These are phyloP conservation scores for Cyclostephanos tholiformis DNA, from an alignment of 108 stramenopile species.

Conservation along the genomic window DNA sequence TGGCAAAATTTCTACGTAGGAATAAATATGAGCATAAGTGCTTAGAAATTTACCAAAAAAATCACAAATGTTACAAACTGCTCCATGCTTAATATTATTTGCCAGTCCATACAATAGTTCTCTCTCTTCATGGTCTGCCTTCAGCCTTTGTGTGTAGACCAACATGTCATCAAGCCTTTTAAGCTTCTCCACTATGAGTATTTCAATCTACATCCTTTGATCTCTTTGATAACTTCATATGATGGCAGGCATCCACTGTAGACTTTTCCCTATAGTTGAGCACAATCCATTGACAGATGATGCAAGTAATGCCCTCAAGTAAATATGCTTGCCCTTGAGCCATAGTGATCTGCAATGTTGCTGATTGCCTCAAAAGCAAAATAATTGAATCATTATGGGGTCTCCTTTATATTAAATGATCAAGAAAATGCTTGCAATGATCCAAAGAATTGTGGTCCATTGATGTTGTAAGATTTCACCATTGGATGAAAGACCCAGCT, in stretches of 20 bases:
- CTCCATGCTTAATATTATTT: too few relatives aligned
- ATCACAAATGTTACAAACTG: too few relatives aligned
- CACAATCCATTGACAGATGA: conserved; percentile 61
- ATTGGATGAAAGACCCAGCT: conserved; percentile 27
- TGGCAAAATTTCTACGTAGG: too few relatives aligned
- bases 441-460: conserved; percentile 88
- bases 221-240: conserved; percentile 48
- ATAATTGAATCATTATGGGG: conserved; percentile 72
- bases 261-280: conserved; percentile 43
- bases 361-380: conserved; percentile 78
- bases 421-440: conserved; percentile 56
- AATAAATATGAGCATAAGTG: too few relatives aligned
- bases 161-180: too few relatives aligned
- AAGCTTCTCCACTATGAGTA: too few relatives aligned
- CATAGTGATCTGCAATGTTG: conserved; percentile 62
- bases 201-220: too few relatives aligned
- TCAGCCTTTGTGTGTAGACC: too few relatives aligned
- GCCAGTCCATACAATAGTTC: too few relatives aligned
- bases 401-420: conserved; percentile 66
- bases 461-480: conserved; percentile 62
- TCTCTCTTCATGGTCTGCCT: too few relatives aligned
- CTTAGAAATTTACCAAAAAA: too few relatives aligned
- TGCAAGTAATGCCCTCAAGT: too few relatives aligned
- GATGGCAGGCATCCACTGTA: conserved; percentile 48
- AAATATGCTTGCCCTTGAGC: conserved; percentile 63